Conservation (phyloP, 176 grass and related monocot genomes). For the Microstegium vimineum region DNA sequence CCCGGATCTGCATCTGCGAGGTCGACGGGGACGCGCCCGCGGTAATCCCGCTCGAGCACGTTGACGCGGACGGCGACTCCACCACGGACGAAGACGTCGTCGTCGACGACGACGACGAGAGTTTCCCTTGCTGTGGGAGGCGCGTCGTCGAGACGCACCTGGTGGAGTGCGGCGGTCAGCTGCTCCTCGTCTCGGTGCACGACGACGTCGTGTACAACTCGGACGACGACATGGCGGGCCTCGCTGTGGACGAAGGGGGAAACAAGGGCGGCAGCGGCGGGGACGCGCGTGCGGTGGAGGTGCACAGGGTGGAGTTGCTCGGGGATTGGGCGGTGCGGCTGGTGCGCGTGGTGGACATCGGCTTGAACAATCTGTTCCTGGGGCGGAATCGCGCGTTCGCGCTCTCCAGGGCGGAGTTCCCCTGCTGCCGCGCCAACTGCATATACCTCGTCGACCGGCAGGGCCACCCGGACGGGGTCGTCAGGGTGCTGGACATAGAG, state of each 20-base stretch:
- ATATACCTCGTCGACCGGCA: constrained; percentile 47
- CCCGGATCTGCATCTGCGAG: constrained; percentile 10
- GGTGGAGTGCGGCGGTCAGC: constrained; percentile 29
- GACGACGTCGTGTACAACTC: constrained; percentile 22
- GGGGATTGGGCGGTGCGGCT: not conserved
- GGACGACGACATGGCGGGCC: constrained; percentile 2
- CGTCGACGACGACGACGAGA: not conserved
- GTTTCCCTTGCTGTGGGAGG: not conserved
- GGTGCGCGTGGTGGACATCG: not conserved
- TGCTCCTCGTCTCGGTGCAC: constrained; percentile 31
- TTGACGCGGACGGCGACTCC: not conserved
- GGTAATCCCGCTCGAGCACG: constrained; percentile 24
- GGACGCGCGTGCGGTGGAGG: constrained; percentile 24
- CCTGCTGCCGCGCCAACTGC: constrained; percentile 35
- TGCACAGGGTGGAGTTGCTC: constrained; percentile 21
- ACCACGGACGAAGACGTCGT: constrained; percentile 9
- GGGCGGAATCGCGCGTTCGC: constrained; percentile 44
- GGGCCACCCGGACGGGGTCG: constrained; percentile 38
- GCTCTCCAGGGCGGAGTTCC: constrained; percentile 32
- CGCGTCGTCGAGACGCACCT: constrained; percentile 35
- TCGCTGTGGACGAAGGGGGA: not conserved
- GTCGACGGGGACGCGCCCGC: not conserved
- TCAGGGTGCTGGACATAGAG: constrained; percentile 28
- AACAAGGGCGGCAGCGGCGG: not conserved
- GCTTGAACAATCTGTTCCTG: constrained; percentile 22